Base-by-base conservation (phyloP, 2,329 filamentous ascomycete genomes). In the Epicoccum sorghinum region DNA sequence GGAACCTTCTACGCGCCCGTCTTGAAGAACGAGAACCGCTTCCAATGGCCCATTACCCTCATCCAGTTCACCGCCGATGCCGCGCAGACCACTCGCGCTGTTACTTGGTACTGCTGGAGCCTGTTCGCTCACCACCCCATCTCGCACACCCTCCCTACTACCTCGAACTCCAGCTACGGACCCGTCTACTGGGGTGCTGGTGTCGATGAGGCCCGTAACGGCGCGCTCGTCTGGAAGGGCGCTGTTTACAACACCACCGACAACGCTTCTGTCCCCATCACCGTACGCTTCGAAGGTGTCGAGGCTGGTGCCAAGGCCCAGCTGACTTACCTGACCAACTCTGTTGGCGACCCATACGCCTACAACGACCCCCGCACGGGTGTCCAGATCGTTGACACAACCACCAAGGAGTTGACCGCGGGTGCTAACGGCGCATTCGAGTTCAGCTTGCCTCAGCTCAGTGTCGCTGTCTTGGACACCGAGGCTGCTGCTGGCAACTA, bases 371-470 rank as follows among this genome's bases (percentile, higher is more conserved):
- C 68, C 2, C 58, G 57, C 10, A 77, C 83, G 18, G 83, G 86
- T 0, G 69, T 79, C 46, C 60, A 81, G 79, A 66, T 72, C 40
- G 69, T 73, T 5, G 61, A 64, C 14, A 65, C 57, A 0, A 64
- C 50, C 5, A 64, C 39, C 2, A 66, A 30, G 4, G 51, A 59
- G 12, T 2, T 73, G 27, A 60, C 47, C 13, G 69, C 69, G 2
- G 77, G 75, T 13, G 62, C 67, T 3, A 72, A 77, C 24, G 84
- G 84, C 2, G 68, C 62, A 1, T 85, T 86, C 60, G 70, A 69
- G 38, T 86, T 86, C 60, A 75, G 66, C 24, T 55, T 87, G 63
- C 83, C 83, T 0, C 74, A 82, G 59, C 70, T 85, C 52, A 85
- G 82, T 59, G 79, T 86, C 43, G 83, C 82, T 12, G 79, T 86